Evolutionary conservation across 1,284 basidiomycete species (phyloP), one percentile per base, ranked within the genome.

Genomic region (Porphyrellus sp.): DNA sequence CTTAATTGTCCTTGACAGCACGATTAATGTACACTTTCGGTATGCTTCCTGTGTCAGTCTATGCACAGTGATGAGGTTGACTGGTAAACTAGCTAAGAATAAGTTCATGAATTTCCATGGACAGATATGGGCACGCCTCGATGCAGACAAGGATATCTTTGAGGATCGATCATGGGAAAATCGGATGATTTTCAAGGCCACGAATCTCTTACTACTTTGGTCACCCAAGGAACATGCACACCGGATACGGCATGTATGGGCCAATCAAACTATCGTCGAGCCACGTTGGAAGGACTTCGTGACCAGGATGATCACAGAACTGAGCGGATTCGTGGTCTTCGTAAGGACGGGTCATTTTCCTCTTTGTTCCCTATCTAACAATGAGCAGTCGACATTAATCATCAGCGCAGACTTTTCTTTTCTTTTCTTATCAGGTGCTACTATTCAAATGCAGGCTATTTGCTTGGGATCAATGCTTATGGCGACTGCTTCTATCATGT

Each of bases 301-400:
- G 11, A 31, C 6, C 6, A 28, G 27, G 21, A 16, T 39, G 37
- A 47, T 37, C 4, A 30, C 30, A 23, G 46, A 47, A 20, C 37
- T 47, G 37, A 39, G 21, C 11, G 35, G 35, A 11, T 47, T 30
- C 18, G 31, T 37, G 3, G 23, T 30, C 11, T 47, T 46, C 7
- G 44, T 46, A 25, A 20, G 33, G 11, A 5, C 12, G 5, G 6
- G 18, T 27, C 20, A 16, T 25, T 25, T 43, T 34, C 30, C 25
- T 11, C 25, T 11, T 13, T 25, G n/a, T 24, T 16, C 23, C 9
- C 5, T 18, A 7, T 25, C 44, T 46, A 13, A 46, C 15, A 9
- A n/a, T n/a, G n/a, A n/a, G 18, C 34, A 65, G 61, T 65, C 61
- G 5, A 64, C 59, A 28, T 61, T 65, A 3, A 60, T 62, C 42